These are phyloP conservation scores for Metschnikowia gruessii DNA, from an alignment of 805 yeast species.

Conservation along the genomic window DNA sequence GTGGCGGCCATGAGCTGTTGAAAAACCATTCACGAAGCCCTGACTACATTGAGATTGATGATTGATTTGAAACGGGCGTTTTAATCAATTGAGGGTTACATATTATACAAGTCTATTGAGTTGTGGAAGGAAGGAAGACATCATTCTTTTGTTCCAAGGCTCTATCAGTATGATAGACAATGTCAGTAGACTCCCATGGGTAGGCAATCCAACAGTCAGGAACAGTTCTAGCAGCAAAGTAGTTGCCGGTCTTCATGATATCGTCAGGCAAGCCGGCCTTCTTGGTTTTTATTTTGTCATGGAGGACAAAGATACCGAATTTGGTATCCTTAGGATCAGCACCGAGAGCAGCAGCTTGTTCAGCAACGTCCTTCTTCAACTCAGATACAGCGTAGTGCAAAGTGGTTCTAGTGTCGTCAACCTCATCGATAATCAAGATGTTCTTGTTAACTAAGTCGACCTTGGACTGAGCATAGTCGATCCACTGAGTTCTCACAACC, in stretches of 20 bases:
- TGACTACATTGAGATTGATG: constrained; percentile 76
- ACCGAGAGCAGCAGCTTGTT: constrained; percentile 57
- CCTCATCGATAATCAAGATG: constrained; percentile 82
- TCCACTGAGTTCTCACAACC: constrained; percentile 87
- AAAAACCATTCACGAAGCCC: constrained; percentile 69
- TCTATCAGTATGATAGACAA: constrained; percentile 66
- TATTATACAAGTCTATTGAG: constrained; percentile 12
- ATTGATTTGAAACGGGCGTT: constrained; percentile 4
- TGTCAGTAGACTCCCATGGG: constrained; percentile 87
- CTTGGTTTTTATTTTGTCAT: constrained; percentile 80
- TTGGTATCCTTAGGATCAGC: constrained; percentile 59
- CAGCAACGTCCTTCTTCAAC: constrained; percentile 59
- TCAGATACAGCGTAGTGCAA: constrained; percentile 80
- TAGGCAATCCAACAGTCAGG: constrained; percentile 84
- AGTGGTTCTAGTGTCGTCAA: constrained; percentile 89
- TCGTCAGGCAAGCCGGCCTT: constrained; percentile 66
- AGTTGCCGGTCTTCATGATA: constrained; percentile 61
- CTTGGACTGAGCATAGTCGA: constrained; percentile 70
- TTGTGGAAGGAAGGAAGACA: constrained; percentile 40
- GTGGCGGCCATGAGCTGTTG: constrained; percentile 43
- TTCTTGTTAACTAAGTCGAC: constrained; percentile 66
- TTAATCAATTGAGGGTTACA: not conserved
- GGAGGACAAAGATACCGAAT: constrained; percentile 76
- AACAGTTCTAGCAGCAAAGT: constrained; percentile 70
- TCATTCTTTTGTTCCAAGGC: constrained; percentile 75